Percentiles rank a stretch among this genome's conserved stretches.
These are phyloP conservation scores for Fistulinella prunicolor DNA, from an alignment of 768 basidiomycete genomes.

Conservation along the genomic window DNA sequence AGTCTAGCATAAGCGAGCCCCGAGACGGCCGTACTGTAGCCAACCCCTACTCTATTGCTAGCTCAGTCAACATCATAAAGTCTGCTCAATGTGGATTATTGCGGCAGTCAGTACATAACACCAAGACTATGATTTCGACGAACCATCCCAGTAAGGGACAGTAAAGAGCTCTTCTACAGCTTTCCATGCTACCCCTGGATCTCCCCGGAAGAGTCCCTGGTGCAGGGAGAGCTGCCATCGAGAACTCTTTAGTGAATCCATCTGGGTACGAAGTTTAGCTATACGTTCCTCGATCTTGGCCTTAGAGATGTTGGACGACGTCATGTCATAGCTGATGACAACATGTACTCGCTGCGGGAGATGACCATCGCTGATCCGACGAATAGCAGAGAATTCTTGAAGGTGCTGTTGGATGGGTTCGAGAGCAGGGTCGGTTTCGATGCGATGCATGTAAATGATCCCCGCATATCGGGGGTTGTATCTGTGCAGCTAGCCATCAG, in stretches of 20 bases:
- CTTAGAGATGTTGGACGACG: neutral
- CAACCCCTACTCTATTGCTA: too few relatives aligned
- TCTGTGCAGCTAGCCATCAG: neutral
- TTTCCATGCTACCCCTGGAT: slow-evolving; percentile 11
- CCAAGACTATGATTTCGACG: neutral
- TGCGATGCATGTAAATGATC: slow-evolving; percentile 20
- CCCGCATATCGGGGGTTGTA: slow-evolving; percentile 3
- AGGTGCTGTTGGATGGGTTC: slow-evolving; percentile 8
- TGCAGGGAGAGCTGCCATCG: slow-evolving; percentile 5
- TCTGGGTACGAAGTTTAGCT: neutral
- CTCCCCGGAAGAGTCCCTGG: slow-evolving; percentile 5
- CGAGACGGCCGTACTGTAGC: too few relatives aligned
- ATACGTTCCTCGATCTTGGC: neutral
- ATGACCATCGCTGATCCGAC: neutral
- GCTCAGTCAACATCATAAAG: too few relatives aligned
- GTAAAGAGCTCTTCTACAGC: slow-evolving; percentile 10
- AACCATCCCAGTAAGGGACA: neutral
- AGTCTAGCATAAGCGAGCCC: too few relatives aligned
- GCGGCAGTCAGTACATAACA: too few relatives aligned
- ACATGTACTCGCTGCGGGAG: slow-evolving; percentile 2
- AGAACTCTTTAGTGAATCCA: neutral
- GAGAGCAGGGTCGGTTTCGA: slow-evolving; percentile 13
- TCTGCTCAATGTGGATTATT: too few relatives aligned
- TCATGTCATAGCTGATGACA: slow-evolving; percentile 12
- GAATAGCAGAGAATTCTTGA: neutral